Evolutionary conservation across 768 basidiomycete species (phyloP).

Genomic region (Asterophora lycoperdoides): DNA sequence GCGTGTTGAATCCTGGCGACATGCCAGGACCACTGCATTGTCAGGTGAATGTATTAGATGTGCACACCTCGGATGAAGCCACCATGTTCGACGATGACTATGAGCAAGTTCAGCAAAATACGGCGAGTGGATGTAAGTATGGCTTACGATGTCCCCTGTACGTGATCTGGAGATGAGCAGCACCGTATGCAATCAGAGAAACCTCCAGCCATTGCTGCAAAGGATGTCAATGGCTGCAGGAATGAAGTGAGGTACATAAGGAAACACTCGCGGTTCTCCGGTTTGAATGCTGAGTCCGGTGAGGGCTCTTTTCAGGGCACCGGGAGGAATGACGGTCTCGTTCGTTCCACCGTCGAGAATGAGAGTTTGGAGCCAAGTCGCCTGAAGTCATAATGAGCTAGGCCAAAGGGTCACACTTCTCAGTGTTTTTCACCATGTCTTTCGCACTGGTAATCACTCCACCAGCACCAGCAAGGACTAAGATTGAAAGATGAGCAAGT

Average conservation of each 20-base stretch:
- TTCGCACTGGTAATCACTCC: constrained; percentile 25
- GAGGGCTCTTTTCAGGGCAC: constrained; percentile 19
- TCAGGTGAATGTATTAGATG: background rate
- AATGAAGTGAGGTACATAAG: background rate
- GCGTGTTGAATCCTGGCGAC: constrained; percentile 7
- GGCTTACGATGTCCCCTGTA: constrained; percentile 24
- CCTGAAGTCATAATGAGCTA: too few species aligned
- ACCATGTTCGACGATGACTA: constrained; percentile 6
- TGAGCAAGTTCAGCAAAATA: too few species aligned
- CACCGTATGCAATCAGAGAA: constrained; percentile 24
- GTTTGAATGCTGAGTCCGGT: constrained; percentile 17
- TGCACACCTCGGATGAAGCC: constrained; percentile 1
- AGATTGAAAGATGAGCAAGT: constrained; percentile 4
- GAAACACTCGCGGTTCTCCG: constrained; percentile 16
- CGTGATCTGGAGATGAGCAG: constrained; percentile 18
- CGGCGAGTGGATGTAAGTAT: background rate
- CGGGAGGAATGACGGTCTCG: constrained; percentile 22
- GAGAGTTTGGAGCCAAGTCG: constrained; percentile 28
- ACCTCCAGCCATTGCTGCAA: constrained; percentile 19
- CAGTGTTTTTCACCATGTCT: constrained; percentile 26
- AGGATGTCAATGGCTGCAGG: background rate
- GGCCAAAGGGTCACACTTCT: too few species aligned
- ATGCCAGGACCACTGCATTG: background rate
- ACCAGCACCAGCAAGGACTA: constrained; percentile 24
- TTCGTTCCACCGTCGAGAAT: constrained; percentile 21